phyloP scores from a whole-genome alignment of 2,329 filamentous ascomycete genomes.

The Calonectria naviculata region DNA sequence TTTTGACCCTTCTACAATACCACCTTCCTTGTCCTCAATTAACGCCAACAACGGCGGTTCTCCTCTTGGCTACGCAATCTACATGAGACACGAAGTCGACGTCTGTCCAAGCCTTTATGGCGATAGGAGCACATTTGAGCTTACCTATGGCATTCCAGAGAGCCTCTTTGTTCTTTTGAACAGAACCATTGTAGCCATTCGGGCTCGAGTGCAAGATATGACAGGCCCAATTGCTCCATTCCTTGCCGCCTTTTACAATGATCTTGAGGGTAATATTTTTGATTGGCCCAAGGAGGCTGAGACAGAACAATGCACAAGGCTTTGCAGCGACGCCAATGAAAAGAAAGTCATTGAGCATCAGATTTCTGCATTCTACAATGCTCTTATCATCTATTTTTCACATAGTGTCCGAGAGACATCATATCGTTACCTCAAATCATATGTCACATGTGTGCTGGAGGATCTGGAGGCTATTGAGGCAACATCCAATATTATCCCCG shows the following conservation, averaged over 20 bases:
- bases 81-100: neutral
- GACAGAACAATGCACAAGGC: neutral
- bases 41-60: too few relatives aligned
- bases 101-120: neutral
- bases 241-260: neutral
- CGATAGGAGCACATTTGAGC: conserved; percentile 14
- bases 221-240: neutral
- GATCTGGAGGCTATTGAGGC: conserved; percentile 33
- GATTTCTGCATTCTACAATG: conserved; percentile 37
- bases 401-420: conserved; percentile 28
- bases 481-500: conserved; percentile 25
- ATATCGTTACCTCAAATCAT: conserved; percentile 25
- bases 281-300: conserved; percentile 13
- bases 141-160: conserved; percentile 20
- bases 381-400: conserved; percentile 39
- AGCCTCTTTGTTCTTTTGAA: conserved; percentile 15
- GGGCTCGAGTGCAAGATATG: neutral
- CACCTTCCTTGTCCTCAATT: neutral
- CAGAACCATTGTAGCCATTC: conserved; percentile 5
- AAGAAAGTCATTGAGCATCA: conserved; percentile 17
- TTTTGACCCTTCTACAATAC: neutral
- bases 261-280: conserved; percentile 17
- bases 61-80: neutral
- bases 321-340: conserved; percentile 1
- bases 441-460: conserved; percentile 26